These are phyloP conservation scores for Cucumis variabilis DNA, from an alignment of 331 rosid genomes.

Conservation along the genomic window DNA sequence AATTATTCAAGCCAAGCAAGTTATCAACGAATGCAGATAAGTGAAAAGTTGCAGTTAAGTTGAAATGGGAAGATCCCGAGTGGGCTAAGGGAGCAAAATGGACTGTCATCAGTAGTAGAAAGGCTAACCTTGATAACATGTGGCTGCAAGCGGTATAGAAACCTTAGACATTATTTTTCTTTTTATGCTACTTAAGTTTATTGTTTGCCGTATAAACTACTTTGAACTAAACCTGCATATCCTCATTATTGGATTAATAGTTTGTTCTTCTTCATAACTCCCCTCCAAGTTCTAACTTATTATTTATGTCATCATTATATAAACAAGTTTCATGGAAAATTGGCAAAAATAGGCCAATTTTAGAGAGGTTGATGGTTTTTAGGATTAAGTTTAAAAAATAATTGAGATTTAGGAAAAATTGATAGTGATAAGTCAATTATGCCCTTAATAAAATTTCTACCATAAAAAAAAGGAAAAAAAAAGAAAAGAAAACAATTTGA, in stretches of 20 bases:
- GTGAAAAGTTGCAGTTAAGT: constrained; percentile 88
- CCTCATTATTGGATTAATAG: neutral
- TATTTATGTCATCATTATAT: no score
- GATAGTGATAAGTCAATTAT: no score
- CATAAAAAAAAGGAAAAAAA: no score
- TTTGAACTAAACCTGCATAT: constrained; percentile 21
- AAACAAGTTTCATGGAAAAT: no score
- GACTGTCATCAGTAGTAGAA: constrained; percentile 65
- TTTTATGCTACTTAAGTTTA: neutral
- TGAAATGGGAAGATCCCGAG: constrained; percentile 99
- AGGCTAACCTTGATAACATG: constrained; percentile 72
- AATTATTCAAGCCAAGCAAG: constrained; percentile 89
- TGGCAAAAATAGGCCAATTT: no score
- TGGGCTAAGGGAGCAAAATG: constrained; percentile 97
- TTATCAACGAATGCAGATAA: constrained; percentile 67
- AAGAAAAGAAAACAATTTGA: no score
- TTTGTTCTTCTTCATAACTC: no score
- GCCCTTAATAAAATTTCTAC: no score
- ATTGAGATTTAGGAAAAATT: no score
- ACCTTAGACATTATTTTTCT: neutral
- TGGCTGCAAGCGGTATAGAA: constrained; percentile 91
- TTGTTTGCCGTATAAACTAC: neutral
- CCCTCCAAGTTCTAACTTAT: no score
- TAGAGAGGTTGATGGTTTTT: no score
- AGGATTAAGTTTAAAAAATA: no score